Evolutionary conservation across 1,284 basidiomycete species (phyloP).

Genomic region (Coriolopsis trogii): DNA sequence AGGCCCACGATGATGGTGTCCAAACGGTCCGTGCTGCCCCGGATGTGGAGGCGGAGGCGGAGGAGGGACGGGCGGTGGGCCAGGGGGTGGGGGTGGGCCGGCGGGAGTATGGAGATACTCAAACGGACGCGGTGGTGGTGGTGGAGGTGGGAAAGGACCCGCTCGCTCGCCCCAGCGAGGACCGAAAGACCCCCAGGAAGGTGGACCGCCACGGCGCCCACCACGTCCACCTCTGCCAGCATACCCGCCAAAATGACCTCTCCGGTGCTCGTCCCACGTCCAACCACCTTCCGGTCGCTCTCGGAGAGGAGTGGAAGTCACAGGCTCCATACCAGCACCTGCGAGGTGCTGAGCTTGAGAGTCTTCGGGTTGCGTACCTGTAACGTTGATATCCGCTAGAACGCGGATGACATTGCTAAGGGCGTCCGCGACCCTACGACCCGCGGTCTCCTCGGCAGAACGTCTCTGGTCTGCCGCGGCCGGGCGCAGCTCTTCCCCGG

Average conservation of each 20-base stretch:
- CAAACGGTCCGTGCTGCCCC: background rate
- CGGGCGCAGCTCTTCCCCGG: slow-evolving; percentile 37
- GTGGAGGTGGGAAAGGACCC: slow-evolving; percentile 28
- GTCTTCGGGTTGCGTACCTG: slow-evolving; percentile 10
- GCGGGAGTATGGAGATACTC: slow-evolving; percentile 8
- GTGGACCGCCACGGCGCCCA: slow-evolving; percentile 3
- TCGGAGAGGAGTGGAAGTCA: slow-evolving; percentile 25
- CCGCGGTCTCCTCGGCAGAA: slow-evolving; percentile 62
- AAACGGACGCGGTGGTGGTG: slow-evolving; percentile 15
- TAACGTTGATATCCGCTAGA: slow-evolving; percentile 44
- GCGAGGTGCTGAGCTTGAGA: background rate
- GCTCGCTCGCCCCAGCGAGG: slow-evolving; percentile 18
- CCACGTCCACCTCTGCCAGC: slow-evolving; percentile 1
- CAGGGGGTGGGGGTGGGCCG: slow-evolving; percentile 25
- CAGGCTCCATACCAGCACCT: slow-evolving; percentile 14
- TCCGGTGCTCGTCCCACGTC: background rate
- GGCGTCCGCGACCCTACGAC: slow-evolving; percentile 64
- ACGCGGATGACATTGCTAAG: slow-evolving; percentile 59
- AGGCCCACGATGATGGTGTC: slow-evolving; percentile 1
- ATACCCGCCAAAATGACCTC: background rate
- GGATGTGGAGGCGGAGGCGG: slow-evolving; percentile 20
- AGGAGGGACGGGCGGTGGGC: slow-evolving; percentile 22
- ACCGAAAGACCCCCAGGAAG: slow-evolving; percentile 19
- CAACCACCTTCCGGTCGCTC: slow-evolving; percentile 3
- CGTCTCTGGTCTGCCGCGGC: slow-evolving; percentile 47